Base-by-base conservation (phyloP, 2,329 filamentous ascomycete species). In the Xylariaceae sp. region DNA sequence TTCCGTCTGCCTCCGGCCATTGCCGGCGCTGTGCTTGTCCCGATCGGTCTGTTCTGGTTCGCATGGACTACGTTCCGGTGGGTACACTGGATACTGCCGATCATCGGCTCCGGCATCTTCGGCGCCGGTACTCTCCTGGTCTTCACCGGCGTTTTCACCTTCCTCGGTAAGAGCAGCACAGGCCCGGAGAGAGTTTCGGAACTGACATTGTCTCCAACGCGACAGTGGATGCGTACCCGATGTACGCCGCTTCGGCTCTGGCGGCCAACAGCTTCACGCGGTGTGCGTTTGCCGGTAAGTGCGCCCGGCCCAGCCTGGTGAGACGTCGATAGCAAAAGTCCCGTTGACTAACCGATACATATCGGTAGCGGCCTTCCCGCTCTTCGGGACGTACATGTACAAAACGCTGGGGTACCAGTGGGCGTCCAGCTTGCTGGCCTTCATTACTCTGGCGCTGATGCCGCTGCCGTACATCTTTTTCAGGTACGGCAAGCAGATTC, bases 101-200 rank as follows among this genome's bases (percentile, higher is more conserved):
- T 87, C 44, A 79, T 89, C 58, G 83, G 80, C 14, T 82, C 77
- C 18, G 68, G 58, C 26, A 64, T 89, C 28, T 89, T 88, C 60
- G 83, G 79, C 37, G 45, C 64, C 70, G 54, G 83, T 74, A 80
- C 76, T 34, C 72, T 94, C 39, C 72, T 93, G 37, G 77, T 83
- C 19, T 95, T 86, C 59, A 80, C 77, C 36, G 86, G 87, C 33
- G 77, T 93, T 45, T 94, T 94, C 58, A 93, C 87, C 10, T 94
- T 93, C 61, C 65, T 93, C 43, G 51, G 86, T 90, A 58, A 26
- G 24, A 6, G 5, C 24, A 11, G 21, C 21, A 8, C 21, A 23
- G 21, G 7, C 21, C 8, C 21, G 8, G 7, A 23, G 21, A 23
- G 21, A 12, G 21, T 26, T 5, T 26, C 12, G 7, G n/a, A 26